Percentiles rank a stretch among this genome's conserved stretches.
Evolutionary conservation across 2,329 filamentous ascomycete species (phyloP).

Genomic region (Ascochyta rabiei): DNA sequence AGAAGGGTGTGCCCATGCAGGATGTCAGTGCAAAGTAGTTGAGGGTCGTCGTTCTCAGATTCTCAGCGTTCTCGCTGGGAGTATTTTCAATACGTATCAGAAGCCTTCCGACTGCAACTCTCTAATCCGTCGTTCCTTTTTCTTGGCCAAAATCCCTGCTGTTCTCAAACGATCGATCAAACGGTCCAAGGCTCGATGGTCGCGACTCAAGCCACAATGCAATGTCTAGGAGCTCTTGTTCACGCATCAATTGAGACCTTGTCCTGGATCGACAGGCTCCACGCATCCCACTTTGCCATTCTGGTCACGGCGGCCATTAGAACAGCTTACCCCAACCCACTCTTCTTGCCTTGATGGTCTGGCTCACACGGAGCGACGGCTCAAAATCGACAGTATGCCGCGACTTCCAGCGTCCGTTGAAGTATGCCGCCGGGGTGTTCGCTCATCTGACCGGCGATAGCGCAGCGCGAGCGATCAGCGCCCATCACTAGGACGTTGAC

Average conservation of each 20-base stretch:
- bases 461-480: not conserved
- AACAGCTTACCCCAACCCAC: not conserved
- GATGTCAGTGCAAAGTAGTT: constrained; percentile 25
- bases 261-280: constrained; percentile 7
- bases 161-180: not conserved
- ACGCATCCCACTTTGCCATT: constrained; percentile 22
- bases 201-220: constrained; percentile 16
- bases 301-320: constrained; percentile 7
- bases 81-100: constrained; percentile 7
- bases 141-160: not conserved
- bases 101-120: not conserved
- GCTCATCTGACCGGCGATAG: not conserved
- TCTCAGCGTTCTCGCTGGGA: not conserved
- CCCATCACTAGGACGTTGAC: not conserved
- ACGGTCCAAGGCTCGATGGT: constrained; percentile 12
- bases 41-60: not conserved
- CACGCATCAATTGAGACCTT: constrained; percentile 16
- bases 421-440: not conserved
- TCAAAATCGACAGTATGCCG: not conserved
- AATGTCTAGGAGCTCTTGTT: constrained; percentile 8
- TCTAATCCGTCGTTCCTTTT: not conserved
- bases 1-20: constrained; percentile 30
- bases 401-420: not conserved
- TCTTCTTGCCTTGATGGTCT: not conserved
- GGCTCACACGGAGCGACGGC: constrained; percentile 6